phyloP scores from a whole-genome alignment of 306 rosid species.

The Cotoneaster glaucophyllus region DNA sequence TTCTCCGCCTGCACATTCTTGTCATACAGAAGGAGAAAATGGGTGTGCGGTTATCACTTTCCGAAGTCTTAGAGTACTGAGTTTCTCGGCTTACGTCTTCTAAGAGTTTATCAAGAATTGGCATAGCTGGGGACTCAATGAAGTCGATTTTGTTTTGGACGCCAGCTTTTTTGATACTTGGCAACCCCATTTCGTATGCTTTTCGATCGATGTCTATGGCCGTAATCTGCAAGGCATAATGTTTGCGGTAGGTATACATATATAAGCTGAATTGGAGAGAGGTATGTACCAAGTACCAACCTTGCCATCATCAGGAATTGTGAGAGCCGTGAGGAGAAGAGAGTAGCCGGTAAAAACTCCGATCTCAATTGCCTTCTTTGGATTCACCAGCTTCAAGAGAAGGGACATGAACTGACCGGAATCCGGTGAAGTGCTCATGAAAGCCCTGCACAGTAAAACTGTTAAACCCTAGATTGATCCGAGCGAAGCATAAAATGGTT shows the following conservation, averaged over 20 bases:
- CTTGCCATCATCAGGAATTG: conserved; percentile 50
- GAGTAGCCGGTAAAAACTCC: conserved; percentile 63
- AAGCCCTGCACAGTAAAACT: conserved; percentile 22
- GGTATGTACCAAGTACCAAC: neutral
- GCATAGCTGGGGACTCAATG: conserved; percentile 45
- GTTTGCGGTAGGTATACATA: no score
- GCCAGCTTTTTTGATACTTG: conserved; percentile 47
- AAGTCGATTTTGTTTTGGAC: conserved; percentile 57
- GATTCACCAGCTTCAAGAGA: conserved; percentile 39
- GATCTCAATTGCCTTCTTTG: conserved; percentile 49
- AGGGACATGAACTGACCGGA: conserved; percentile 38
- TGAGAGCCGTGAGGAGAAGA: conserved; percentile 62
- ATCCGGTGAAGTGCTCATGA: conserved; percentile 35
- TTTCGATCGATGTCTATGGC: conserved; percentile 46
- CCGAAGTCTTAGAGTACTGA: neutral
- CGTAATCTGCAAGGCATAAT: conserved; percentile 27
- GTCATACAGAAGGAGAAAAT: no score
- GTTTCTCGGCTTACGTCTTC: neutral
- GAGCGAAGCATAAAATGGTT: neutral
- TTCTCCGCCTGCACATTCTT: no score
- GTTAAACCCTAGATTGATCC: no score
- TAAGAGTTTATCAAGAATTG: conserved; percentile 28
- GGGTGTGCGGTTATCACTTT: no score
- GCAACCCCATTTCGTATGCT: conserved; percentile 47
- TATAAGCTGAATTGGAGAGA: no score